Base-by-base conservation (phyloP, 1,284 basidiomycete genomes). In the Prillingera fragicola region DNA sequence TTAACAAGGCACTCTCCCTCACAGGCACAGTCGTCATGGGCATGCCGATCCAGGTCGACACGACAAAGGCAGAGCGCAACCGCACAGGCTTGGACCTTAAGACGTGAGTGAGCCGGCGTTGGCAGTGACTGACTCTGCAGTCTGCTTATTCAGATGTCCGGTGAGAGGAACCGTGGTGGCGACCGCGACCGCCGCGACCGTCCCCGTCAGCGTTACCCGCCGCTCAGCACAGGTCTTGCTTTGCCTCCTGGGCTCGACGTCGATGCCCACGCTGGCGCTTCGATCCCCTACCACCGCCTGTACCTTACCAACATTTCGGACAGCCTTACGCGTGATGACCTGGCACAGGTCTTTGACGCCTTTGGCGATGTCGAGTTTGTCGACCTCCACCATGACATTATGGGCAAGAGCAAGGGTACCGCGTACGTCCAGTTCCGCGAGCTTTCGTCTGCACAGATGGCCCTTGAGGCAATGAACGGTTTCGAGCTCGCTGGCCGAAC, bases 341-440 rank as follows among this genome's bases (percentile, higher is more conserved):
- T 99, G 72, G 87, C 85, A 71, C 87, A 95, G 77, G 94, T 98
- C 56, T 99, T 99, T 71, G 90, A 94, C 67, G 91, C 94, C 4
- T 99, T 98, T 69, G 94, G 94, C 58, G 86, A 89, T 71, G 79
- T 99, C 57, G 92, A 94, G 71, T 94, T 94, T 74, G 92, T 98
- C 65, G 94, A 99, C 76, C 80, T 98, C 63, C 94, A 97, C 71
- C 81, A 84, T 62, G 91, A 96, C 70, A 46, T 57, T 29, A 56
- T 61, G 26, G 59, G 67, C 60, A 23, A 32, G 24, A 33, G 33
- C 73, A 97, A 97, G 72, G 95, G 95, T 28, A 97, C 95, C 68
- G 91, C 89, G 22, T 99, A 98, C 67, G 86, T 99, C 33, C 95
- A 98, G 83, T 95, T 90, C 71, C 87, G 88, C 63, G 79, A 86